These are phyloP conservation scores for Trypanosomatidae sp. DNA, from an alignment of 208 protist genomes.

Conservation along the genomic window DNA sequence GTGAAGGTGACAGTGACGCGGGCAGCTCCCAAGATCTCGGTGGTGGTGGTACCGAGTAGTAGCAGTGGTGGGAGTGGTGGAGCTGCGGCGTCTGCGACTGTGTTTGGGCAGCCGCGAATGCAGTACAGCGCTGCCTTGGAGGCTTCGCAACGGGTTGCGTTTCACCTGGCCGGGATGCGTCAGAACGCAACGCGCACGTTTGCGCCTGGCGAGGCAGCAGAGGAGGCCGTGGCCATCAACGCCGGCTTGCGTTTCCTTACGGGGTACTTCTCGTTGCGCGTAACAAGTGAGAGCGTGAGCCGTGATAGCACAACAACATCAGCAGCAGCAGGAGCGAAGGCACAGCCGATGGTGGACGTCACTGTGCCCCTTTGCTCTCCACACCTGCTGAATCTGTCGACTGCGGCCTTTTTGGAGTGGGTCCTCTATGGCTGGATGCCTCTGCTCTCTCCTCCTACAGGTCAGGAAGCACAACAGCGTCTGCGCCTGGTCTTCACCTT, in stretches of 20 bases:
- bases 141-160: slow-evolving; percentile 11
- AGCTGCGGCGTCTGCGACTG: no score
- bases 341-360: not conserved
- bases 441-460: not conserved
- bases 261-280: slow-evolving; percentile 21
- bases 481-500: slow-evolving; percentile 18
- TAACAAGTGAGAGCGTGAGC: not conserved
- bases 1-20: slow-evolving; percentile 17
- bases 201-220: no score
- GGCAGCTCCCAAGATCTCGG: not conserved
- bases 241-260: slow-evolving; percentile 1
- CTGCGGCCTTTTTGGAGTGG: slow-evolving; percentile 65
- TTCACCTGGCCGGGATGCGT: slow-evolving; percentile 6
- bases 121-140: no score
- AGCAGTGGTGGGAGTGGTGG: not conserved
- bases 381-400: slow-evolving; percentile 57
- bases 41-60: not conserved
- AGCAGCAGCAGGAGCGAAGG: not conserved
- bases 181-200: slow-evolving; percentile 12
- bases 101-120: no score
- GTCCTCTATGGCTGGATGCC: slow-evolving; percentile 41
- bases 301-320: no score
- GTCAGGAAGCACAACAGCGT: not conserved
- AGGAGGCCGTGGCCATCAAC: not conserved
- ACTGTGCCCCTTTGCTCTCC: slow-evolving; percentile 19